Evolutionary conservation across 2,329 filamentous ascomycete genomes (phyloP).

Genomic region (Chaetomiaceae sp.): DNA sequence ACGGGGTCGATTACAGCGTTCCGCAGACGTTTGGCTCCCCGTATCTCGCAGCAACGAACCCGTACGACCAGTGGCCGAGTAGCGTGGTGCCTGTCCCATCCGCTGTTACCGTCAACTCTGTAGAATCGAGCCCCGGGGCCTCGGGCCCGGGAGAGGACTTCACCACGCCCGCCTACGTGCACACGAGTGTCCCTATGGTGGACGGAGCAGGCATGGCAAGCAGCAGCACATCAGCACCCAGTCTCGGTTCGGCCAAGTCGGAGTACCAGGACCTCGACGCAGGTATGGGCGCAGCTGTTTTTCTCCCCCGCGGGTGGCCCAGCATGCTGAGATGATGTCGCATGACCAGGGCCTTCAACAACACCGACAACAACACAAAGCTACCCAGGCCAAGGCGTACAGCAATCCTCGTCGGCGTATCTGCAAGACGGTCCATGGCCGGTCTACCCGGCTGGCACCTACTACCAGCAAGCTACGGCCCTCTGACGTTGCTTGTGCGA

Average conservation of each 20-base stretch:
- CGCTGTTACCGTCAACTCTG: neutral
- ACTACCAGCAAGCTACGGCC: neutral
- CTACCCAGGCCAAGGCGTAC: neutral
- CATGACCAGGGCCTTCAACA: neutral
- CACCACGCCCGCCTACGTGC: slow-evolving; percentile 6
- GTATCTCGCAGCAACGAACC: neutral
- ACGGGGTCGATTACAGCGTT: slow-evolving; percentile 31
- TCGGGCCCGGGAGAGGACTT: slow-evolving; percentile 7
- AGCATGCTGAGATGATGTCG: neutral
- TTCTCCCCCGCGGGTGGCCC: neutral
- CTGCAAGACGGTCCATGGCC: neutral
- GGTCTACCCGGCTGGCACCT: neutral
- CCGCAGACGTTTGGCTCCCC: slow-evolving; percentile 4
- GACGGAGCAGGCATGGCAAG: neutral
- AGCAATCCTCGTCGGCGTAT: neutral
- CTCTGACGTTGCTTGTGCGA: neutral
- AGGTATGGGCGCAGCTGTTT: neutral
- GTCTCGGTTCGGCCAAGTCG: neutral
- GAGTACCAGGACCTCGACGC: slow-evolving; percentile 2
- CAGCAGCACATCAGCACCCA: neutral
- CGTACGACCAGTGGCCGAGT: slow-evolving; percentile 15
- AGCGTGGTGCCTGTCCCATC: slow-evolving; percentile 11
- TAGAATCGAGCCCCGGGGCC: slow-evolving; percentile 7
- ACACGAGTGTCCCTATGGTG: neutral
- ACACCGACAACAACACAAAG: neutral